Evolutionary conservation across 208 protist species (phyloP), one percentile per base, ranked within the genome.

Genomic region (Crithidia expoeki): DNA sequence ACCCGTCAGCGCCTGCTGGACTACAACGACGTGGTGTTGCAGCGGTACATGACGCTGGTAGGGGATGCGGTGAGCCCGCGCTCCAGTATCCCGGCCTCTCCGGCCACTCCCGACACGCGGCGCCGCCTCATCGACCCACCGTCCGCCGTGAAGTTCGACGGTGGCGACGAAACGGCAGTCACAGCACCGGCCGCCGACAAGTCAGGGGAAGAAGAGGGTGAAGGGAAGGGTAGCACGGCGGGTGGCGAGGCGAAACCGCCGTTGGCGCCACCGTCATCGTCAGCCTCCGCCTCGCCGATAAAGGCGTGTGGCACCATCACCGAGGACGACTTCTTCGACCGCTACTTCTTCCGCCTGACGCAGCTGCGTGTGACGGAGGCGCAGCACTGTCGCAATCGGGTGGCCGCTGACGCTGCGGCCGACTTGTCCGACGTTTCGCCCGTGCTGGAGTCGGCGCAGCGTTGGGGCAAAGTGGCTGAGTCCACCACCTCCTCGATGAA

Each of bases 291-390:
- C 27, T 16, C 30, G 7, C 23, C 28, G 36, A 50, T 30, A 1
- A 34, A 58, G 14, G 61, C 25, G 17, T 33, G 11, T 7, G 56
- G 36, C 42, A 4, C 30, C 33, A 58, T 94, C 1, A 80, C 51
- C 7, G 83, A 89, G 57, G 83, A 93, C 66, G 78, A 72, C n/a
- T 94, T 94, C 53, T 92, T 94, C 69, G 84, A 92, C 40, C 89
- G 86, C 23, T 94, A 94, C 76, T 93, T 93, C 67, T 93, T 94
- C 64, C 86, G 86, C 27, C 85, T 94, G n/a, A 69, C 78, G 23
- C 84, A 93, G 81, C 76, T 92, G 58, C 89, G 89, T 27, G 49
- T 72, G 23, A 75, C 70, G 36, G 69, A 79, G 42, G 61, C 80
- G 21, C 72, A 70, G 46, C 74, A 72, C 34, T 68, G 76, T 23